Conservation (phyloP, 2,329 filamentous ascomycete species). For the Microascus cirrosus region DNA sequence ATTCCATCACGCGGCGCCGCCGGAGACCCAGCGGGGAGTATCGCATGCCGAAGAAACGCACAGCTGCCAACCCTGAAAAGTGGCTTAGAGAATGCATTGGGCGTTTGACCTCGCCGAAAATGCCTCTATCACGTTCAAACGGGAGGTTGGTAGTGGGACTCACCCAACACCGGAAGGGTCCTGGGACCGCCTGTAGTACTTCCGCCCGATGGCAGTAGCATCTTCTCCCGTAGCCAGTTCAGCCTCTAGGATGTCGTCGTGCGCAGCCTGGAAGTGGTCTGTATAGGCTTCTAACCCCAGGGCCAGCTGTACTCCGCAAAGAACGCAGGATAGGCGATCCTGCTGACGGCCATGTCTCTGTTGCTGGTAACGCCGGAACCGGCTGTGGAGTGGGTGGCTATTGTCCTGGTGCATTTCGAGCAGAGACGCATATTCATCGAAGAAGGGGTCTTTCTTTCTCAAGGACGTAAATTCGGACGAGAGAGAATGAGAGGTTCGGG, state of each 20-base stretch:
- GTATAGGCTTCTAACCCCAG: not conserved
- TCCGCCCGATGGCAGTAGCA: not conserved
- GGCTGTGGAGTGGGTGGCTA: not conserved
- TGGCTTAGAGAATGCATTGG: too few species aligned
- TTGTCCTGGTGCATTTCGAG: not conserved
- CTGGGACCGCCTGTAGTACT: conserved; percentile 1
- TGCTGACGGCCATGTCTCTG: not conserved
- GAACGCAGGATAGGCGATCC: not conserved
- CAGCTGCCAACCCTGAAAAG: not conserved
- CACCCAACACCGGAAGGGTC: not conserved
- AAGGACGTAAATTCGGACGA: not conserved
- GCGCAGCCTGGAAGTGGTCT: not conserved
- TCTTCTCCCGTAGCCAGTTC: not conserved
- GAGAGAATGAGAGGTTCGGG: not conserved
- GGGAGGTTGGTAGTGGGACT: not conserved
- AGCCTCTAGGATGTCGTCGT: not conserved
- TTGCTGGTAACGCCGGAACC: not conserved
- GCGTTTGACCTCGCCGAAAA: too few species aligned
- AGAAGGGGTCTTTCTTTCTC: not conserved
- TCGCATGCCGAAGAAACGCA: not conserved
- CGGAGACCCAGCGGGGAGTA: not conserved
- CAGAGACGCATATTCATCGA: not conserved
- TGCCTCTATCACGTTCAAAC: too few species aligned
- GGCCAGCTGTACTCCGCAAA: not conserved
- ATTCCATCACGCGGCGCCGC: not conserved